Evolutionary conservation across 2,329 filamentous ascomycete species (phyloP).

Genomic region (Fusarium circinatum): DNA sequence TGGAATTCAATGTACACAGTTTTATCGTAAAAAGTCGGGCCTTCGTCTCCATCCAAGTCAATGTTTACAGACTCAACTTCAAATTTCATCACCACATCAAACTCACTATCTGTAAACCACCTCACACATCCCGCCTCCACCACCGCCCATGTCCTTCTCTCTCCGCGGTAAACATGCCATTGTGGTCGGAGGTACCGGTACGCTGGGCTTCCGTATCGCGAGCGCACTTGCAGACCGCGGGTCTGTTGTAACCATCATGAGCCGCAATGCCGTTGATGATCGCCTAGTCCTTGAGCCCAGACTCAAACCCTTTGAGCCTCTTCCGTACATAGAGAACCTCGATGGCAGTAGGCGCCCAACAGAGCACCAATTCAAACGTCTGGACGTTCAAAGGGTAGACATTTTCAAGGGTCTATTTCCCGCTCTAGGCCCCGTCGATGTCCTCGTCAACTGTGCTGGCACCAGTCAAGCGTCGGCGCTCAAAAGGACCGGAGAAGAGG

Average conservation of each 20-base stretch:
- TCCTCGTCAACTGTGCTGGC: conserved; percentile 85
- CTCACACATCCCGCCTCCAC: not conserved
- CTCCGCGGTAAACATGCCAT: conserved; percentile 64
- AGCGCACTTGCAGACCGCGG: conserved; percentile 71
- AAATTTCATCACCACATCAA: conserved; percentile 14
- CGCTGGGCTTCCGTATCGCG: conserved; percentile 76
- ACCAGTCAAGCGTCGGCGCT: conserved; percentile 74
- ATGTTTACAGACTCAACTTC: conserved; percentile 2
- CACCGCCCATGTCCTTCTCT: conserved; percentile 43
- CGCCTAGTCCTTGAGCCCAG: conserved; percentile 52
- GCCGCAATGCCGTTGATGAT: conserved; percentile 62
- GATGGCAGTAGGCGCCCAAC: conserved; percentile 24
- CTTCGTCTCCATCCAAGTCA: not conserved
- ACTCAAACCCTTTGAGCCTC: conserved; percentile 41
- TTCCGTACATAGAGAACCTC: not conserved
- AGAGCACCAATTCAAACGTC: conserved; percentile 48
- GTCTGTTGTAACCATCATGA: conserved; percentile 69
- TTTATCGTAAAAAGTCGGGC: not conserved
- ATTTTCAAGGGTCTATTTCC: conserved; percentile 48
- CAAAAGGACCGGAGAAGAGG: conserved; percentile 59
- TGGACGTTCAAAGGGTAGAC: conserved; percentile 46
- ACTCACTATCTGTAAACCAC: not conserved
- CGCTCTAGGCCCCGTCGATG: conserved; percentile 54
- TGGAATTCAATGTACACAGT: not conserved
- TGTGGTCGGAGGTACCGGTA: conserved; percentile 76